A percentile compares a stretch with the other conserved stretches of the same genome.
Conservation (phyloP, 1,284 basidiomycete genomes). For the Ganoderma lucidum region DNA sequence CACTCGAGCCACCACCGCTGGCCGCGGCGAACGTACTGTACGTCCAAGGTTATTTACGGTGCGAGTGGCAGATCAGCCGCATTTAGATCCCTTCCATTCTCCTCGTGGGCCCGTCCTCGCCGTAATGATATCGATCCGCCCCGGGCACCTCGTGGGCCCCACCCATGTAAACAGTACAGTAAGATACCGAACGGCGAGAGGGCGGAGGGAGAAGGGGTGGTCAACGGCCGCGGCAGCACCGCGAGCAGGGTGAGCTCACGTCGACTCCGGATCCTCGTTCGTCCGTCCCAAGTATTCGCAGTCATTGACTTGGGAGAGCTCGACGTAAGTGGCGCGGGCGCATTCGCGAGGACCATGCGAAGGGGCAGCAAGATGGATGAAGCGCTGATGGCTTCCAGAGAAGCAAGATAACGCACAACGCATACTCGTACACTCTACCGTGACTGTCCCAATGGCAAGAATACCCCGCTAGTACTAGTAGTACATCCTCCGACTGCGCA, state of each 20-base stretch:
- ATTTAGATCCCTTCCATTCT: not conserved
- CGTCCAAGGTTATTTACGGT: no score
- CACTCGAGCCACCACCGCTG: no score
- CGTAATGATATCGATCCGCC: no score
- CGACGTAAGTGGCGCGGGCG: not conserved
- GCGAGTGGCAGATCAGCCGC: not conserved
- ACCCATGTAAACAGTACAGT: not conserved
- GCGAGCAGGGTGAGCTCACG: not conserved
- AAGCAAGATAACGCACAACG: not conserved
- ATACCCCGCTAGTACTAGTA: not conserved
- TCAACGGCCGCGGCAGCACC: not conserved
- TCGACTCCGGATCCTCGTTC: no score
- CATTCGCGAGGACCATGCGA: not conserved
- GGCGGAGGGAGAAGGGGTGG: not conserved
- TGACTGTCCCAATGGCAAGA: no score
- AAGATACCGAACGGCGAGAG: not conserved
- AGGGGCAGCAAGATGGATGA: not conserved
- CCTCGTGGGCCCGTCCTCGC: not conserved
- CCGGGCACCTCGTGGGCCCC: not conserved
- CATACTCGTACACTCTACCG: not conserved
- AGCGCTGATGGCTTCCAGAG: not conserved
- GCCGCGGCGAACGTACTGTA: not conserved
- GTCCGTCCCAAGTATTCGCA: not conserved
- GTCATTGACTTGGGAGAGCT: not conserved
- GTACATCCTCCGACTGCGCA: not conserved